Evolutionary conservation across 2,329 filamentous ascomycete genomes (phyloP), one percentile per base, ranked within the genome.

Genomic region (Dactylonectria estremocensis): DNA sequence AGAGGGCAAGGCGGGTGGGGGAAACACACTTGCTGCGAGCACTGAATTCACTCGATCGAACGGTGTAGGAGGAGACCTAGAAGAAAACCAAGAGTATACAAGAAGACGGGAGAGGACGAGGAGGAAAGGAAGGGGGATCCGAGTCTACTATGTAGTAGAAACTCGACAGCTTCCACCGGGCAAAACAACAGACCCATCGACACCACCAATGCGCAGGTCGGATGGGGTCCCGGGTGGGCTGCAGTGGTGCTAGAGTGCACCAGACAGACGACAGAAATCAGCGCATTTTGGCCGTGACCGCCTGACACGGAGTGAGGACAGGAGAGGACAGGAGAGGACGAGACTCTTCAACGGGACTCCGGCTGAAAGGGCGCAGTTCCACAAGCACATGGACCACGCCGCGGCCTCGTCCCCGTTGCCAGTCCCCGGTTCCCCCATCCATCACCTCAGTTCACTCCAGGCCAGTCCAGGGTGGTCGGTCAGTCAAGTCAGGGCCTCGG

Each of bases 151-250:
- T 53, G 66, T 68, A 69, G 70, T 69, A 74, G 52, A 54, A 48
- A 64, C 52, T 52, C 62, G 37, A 64, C 68, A 54, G 66, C 63
- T 58, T 66, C 63, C 59, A 28, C 68, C 64, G 60, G 31, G 67
- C 68, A 68, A 61, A 72, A 61, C 64, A 66, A 57, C 46, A 64
- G 64, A 37, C 53, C 62, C 62, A 56, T 50, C 24, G 35, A 52
- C 55, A 53, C 68, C 64, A 72, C 72, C 52, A 63, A 66, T 68
- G 69, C 69, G 67, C 64, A 74, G 40, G 54, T 71, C 71, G 73
- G 73, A 75, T 74, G 70, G 72, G 69, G 67, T 70, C 68, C 73
- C 67, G 68, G 71, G 73, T 75, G 70, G 72, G 61, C 66, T 73
- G 66, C 61, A 54, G 69, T 67, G 66, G 66, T 62, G 66, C 62